Conservation (phyloP, 2,329 filamentous ascomycete genomes). For the Pyrenophora seminiperda region DNA sequence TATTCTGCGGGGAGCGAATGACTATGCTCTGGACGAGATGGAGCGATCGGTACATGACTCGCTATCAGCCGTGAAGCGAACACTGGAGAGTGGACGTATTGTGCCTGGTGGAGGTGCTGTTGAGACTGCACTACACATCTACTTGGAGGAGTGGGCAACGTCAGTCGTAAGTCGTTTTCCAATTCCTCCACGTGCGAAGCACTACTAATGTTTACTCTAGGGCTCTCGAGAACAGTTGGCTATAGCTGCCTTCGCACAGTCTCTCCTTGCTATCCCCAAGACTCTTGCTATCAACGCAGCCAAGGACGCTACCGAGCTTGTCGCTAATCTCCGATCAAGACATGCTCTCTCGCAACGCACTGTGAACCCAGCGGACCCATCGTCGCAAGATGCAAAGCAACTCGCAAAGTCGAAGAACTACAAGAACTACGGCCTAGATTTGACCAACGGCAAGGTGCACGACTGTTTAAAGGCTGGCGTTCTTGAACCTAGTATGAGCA, state of each 20-base stretch:
- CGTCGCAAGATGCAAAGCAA: conserved; percentile 79
- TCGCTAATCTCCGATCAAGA: conserved; percentile 90
- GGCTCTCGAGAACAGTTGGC: conserved; percentile 95
- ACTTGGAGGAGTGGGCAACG: conserved; percentile 97
- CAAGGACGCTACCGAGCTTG: conserved; percentile 93
- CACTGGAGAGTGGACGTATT: conserved; percentile 93
- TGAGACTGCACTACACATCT: conserved; percentile 98
- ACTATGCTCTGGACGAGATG: conserved; percentile 98
- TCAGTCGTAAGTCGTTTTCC: conserved; percentile 71
- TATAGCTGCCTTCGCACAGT: conserved; percentile 95
- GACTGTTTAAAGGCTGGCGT: conserved; percentile 95
- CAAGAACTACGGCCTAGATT: conserved; percentile 96
- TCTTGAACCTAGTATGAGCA: conserved; percentile 96
- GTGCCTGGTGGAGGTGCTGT: conserved; percentile 96
- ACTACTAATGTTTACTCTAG: conserved; percentile 41
- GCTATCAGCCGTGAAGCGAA: conserved; percentile 94
- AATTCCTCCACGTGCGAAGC: background rate
- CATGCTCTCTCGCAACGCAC: conserved; percentile 94
- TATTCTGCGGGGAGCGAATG: conserved; percentile 93
- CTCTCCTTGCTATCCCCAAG: conserved; percentile 92
- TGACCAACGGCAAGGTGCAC: conserved; percentile 85
- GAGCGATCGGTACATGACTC: conserved; percentile 98
- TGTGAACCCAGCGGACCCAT: conserved; percentile 65
- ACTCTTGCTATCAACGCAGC: conserved; percentile 96
- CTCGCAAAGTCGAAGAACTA: conserved; percentile 94